phyloP scores from a whole-genome alignment of 2,329 filamentous ascomycete genomes.

The Penicillium sp. region DNA sequence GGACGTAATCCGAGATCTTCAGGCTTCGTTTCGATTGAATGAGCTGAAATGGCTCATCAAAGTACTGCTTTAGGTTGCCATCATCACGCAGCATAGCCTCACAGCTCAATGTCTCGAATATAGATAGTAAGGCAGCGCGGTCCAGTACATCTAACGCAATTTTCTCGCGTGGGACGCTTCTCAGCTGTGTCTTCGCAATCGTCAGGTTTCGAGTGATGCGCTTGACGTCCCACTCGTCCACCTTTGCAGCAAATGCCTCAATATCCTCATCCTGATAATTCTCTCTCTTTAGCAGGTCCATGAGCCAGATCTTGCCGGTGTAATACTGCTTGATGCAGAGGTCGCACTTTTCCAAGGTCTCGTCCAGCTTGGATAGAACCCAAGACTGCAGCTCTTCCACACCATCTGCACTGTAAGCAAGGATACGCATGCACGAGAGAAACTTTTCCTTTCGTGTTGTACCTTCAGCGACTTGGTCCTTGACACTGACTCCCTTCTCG shows the following conservation, averaged over 20 bases:
- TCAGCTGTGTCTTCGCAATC: constrained; percentile 56
- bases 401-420: constrained; percentile 63
- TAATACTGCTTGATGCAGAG: constrained; percentile 74
- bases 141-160: constrained; percentile 53
- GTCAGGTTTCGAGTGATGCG: constrained; percentile 61
- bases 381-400: constrained; percentile 59
- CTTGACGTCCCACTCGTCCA: constrained; percentile 60
- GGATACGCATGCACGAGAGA: constrained; percentile 66
- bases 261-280: constrained; percentile 49
- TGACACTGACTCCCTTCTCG: constrained; percentile 40
- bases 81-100: constrained; percentile 68
- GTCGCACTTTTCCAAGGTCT: constrained; percentile 63
- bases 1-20: constrained; percentile 71
- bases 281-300: constrained; percentile 64
- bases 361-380: constrained; percentile 58
- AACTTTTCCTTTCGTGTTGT: constrained; percentile 59
- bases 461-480: constrained; percentile 53
- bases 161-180: constrained; percentile 49
- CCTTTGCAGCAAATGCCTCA: constrained; percentile 53
- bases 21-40: constrained; percentile 77
- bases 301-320: constrained; percentile 61
- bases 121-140: constrained; percentile 66
- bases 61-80: constrained; percentile 55
- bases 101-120: constrained; percentile 87
- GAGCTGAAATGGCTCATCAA: constrained; percentile 79